phyloP scores from a whole-genome alignment of 2,329 filamentous ascomycete species.

The Metarhizium brunneum region DNA sequence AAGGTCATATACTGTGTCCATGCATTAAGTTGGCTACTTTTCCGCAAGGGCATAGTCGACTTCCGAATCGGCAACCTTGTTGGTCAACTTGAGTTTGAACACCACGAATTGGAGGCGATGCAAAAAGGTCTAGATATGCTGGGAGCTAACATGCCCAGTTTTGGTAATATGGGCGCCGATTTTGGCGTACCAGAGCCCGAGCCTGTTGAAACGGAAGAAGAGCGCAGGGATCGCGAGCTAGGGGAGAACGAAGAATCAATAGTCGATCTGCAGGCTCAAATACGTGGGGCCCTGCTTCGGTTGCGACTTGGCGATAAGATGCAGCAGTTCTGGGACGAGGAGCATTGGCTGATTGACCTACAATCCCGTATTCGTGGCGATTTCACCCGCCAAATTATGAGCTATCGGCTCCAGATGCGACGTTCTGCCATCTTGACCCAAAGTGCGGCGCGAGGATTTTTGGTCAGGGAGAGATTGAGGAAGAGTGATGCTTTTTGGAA shows the following conservation, averaged over 20 bases:
- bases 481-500: conserved; percentile 60
- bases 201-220: conserved; percentile 81
- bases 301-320: conserved; percentile 72
- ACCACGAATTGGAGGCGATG: conserved; percentile 93
- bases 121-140: conserved; percentile 96
- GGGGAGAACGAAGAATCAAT: conserved; percentile 65
- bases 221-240: conserved; percentile 74
- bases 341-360: conserved; percentile 68
- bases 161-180: conserved; percentile 92
- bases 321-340: conserved; percentile 82
- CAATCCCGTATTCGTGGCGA: conserved; percentile 84
- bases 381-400: conserved; percentile 72
- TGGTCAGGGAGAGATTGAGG: conserved; percentile 56
- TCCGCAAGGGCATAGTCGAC: conserved; percentile 85
- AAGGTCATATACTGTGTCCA: conserved; percentile 99
- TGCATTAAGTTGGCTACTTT: conserved; percentile 93
- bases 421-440: conserved; percentile 73
- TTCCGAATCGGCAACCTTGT: conserved; percentile 96
- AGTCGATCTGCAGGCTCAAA: conserved; percentile 76
- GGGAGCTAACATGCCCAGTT: conserved; percentile 92
- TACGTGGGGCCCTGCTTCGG: conserved; percentile 70
- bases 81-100: conserved; percentile 92
- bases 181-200: conserved; percentile 75
- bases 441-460: conserved; percentile 64
- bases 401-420: conserved; percentile 76